Percentiles rank a stretch among this genome's conserved stretches.
These are phyloP conservation scores for Ogataea nakhonphanomensis DNA, from an alignment of 805 yeast species.

Conservation along the genomic window DNA sequence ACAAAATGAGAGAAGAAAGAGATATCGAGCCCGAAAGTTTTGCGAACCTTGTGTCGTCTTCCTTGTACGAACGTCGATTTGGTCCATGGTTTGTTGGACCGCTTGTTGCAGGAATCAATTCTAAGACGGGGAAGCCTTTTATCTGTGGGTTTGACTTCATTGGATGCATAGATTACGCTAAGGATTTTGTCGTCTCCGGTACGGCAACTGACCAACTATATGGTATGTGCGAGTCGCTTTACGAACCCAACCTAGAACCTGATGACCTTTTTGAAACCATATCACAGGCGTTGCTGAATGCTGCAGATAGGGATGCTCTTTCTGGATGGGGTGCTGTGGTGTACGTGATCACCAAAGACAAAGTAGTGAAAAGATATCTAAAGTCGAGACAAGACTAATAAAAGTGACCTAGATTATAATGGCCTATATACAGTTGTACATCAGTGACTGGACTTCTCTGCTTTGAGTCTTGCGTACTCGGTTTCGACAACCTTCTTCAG, in stretches of 20 bases:
- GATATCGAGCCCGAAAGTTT: conserved; percentile 89
- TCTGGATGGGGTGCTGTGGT: conserved; percentile 99
- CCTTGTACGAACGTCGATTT: conserved; percentile 85
- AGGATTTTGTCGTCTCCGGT: conserved; percentile 93
- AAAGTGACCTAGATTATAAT: conserved; percentile 11
- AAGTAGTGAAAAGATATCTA: conserved; percentile 80
- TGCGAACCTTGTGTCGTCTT: conserved; percentile 86
- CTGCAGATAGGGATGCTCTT: conserved; percentile 94
- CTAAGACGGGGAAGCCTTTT: conserved; percentile 79
- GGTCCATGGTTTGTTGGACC: conserved; percentile 98
- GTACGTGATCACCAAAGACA: conserved; percentile 86
- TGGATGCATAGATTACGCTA: conserved; percentile 93
- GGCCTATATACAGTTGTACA: conserved; percentile 2
- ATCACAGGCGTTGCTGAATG: conserved; percentile 88
- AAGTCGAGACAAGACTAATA: conserved; percentile 90
- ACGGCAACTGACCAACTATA: conserved; percentile 95
- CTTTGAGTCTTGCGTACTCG: conserved; percentile 32
- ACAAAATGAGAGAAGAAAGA: conserved; percentile 88
- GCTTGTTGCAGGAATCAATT: conserved; percentile 89
- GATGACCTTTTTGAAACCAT: conserved; percentile 95
- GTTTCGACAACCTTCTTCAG: conserved; percentile 62
- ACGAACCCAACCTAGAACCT: conserved; percentile 90
- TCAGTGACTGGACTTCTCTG: background rate
- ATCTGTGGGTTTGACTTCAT: conserved; percentile 94
- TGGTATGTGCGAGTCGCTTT: conserved; percentile 97